Evolutionary conservation across 2,329 filamentous ascomycete genomes (phyloP), one percentile per base, ranked within the genome.

Genomic region (Curvularia hawaiiensis): DNA sequence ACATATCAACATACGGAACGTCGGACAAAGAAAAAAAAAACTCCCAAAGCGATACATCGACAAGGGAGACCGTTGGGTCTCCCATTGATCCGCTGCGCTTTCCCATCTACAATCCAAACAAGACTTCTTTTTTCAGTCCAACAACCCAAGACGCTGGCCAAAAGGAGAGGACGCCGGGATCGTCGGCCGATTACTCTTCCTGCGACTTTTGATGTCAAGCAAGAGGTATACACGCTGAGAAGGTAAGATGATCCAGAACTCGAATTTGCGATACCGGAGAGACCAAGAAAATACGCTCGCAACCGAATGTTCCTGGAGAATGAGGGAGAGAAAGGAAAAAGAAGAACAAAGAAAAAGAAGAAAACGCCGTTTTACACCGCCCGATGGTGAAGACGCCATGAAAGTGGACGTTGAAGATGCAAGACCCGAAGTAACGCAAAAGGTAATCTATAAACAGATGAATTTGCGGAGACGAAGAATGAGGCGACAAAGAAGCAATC

Each of bases 331-430:
- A 28, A 30, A 45, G 14, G 18, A 46, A 46, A 46, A 22, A 14
- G 28, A 30, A 45, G 14, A 11, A 46, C 31, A 46, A 22, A 14
- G 28, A 46, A 20, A 33, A 14, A 9, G 26, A 31, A 46, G 33
- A 20, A 66, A 68, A 71, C 70, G 63, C 69, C 72, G 10, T 41
- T 18, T 26, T 71, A 74, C 72, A 68, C 72, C 71, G 69, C 71
- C 72, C 68, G 67, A 75, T 75, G 56, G 49, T 43, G 39, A 48
- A 56, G 30, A 58, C 54, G 46, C 45, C 50, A 54, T 30, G 44
- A 31, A 59, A 24, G 30, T 56, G 60, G 52, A 56, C 60, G 69
- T 67, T 70, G 66, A 56, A 60, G 61, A 68, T 67, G 63, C 64
- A 58, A 63, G 60, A 59, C 58, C 62, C 53, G 55, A 58, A 52